These are phyloP conservation scores for Eimeria acervulina DNA, from an alignment of 169 alveolate genomes.

Conservation along the genomic window DNA sequence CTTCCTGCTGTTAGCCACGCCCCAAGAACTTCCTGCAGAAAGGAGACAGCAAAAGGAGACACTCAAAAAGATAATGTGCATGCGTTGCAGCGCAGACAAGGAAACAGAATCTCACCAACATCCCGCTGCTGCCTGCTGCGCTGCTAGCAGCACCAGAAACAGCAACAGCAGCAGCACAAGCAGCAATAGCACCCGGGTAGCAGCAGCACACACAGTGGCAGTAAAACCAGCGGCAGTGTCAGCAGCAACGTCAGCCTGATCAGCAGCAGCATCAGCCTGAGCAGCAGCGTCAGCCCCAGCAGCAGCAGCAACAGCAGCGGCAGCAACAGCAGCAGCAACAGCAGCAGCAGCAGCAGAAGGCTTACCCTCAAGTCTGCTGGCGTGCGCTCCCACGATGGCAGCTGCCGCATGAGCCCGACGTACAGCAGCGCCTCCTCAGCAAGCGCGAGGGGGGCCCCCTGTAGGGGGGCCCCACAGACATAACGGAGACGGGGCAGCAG, in stretches of 20 bases:
- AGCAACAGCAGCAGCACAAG: conserved; percentile 31
- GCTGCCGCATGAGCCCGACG: conserved; percentile 11
- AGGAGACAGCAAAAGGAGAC: conserved; percentile 24
- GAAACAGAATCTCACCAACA: no score
- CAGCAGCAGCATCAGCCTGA: neutral
- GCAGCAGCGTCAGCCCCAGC: neutral
- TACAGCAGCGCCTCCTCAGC: conserved; percentile 62
- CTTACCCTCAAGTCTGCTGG: conserved; percentile 28
- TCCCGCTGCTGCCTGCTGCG: no score
- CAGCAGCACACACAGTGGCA: neutral
- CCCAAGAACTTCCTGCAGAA: conserved; percentile 47
- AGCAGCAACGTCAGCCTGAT: neutral
- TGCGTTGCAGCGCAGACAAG: no score
- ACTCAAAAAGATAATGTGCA: no score
- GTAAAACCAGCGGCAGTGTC: neutral
- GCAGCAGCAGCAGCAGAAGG: neutral
- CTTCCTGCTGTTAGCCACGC: conserved; percentile 63
- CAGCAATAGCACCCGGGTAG: neutral
- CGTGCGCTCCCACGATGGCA: conserved; percentile 29
- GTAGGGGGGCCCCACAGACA: neutral
- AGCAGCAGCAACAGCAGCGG: neutral
- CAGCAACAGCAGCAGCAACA: conserved; percentile 14
- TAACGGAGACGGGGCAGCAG: conserved; percentile 52
- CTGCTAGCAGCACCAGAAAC: neutral
- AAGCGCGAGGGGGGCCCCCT: neutral